Percentiles rank a stretch among this genome's conserved stretches.
Evolutionary conservation across 306 rosid genomes (phyloP).

Genomic region (Cucurbita ficifolia): DNA sequence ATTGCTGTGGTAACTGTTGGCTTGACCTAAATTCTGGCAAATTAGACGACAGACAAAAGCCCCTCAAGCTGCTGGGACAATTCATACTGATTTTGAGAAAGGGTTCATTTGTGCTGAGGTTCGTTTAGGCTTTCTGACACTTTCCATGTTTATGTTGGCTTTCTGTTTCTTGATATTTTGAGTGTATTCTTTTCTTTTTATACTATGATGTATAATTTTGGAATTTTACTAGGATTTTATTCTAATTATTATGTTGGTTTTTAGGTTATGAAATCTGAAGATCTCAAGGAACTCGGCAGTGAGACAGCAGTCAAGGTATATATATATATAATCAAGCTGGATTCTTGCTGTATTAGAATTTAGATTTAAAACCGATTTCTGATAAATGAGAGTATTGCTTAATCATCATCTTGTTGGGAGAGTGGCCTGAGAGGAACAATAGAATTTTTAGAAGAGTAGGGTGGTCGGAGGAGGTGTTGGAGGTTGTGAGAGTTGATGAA

Average conservation of each 20-base stretch:
- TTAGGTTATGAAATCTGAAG: conserved; percentile 94
- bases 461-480: too few species aligned
- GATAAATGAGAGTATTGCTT: neutral
- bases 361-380: neutral
- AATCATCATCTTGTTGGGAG: too few species aligned
- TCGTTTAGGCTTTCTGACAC: neutral
- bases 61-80: conserved; percentile 97
- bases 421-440: too few species aligned
- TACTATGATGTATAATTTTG: too few species aligned
- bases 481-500: too few species aligned
- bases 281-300: conserved; percentile 81
- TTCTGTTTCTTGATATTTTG: neutral
- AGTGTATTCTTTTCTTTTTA: neutral
- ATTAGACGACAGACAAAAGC: conserved; percentile 92
- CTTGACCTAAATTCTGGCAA: conserved; percentile 62
- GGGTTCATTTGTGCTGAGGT: conserved; percentile 99
- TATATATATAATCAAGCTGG: conserved; percentile 8
- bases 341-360: conserved; percentile 3
- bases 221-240: neutral
- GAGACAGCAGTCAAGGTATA: conserved; percentile 89
- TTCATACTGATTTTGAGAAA: conserved; percentile 91
- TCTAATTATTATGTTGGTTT: conserved; percentile 10
- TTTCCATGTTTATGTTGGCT: neutral
- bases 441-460: too few species aligned
- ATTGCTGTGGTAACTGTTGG: neutral